A percentile compares a stretch with the other conserved stretches of the same genome.
Conservation (phyloP, 148 eudicot genomes). For the Nepenthes gracilis region DNA sequence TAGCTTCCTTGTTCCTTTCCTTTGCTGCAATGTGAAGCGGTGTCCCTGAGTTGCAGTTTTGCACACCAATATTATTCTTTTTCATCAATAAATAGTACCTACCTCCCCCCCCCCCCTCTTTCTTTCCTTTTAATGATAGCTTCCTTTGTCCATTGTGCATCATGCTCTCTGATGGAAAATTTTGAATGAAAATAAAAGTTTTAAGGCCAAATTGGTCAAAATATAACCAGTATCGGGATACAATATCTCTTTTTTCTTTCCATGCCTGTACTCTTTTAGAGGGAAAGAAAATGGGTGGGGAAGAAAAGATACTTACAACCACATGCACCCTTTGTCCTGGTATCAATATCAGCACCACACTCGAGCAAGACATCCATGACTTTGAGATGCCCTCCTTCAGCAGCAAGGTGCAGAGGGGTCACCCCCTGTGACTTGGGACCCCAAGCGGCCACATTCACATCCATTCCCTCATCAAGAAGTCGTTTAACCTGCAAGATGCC, state of each 20-base stretch:
- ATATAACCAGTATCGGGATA: too few species aligned
- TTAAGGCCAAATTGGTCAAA: too few species aligned
- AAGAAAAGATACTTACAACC: constrained; percentile 51
- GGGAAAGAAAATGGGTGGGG: neutral
- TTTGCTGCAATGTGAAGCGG: constrained; percentile 96
- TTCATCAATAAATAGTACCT: too few species aligned
- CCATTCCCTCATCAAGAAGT: constrained; percentile 77
- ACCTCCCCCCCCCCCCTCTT: too few species aligned
- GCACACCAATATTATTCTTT: neutral
- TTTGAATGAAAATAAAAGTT: too few species aligned
- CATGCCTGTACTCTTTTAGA: too few species aligned
- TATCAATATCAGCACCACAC: constrained; percentile 90
- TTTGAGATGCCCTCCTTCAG: constrained; percentile 80
- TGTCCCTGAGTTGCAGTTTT: constrained; percentile 48
- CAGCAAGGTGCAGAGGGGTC: constrained; percentile 99
- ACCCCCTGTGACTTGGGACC: constrained; percentile 83
- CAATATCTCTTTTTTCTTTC: too few species aligned
- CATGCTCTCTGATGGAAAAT: too few species aligned
- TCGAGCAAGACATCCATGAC: constrained; percentile 91
- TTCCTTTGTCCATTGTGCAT: too few species aligned
- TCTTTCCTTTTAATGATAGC: too few species aligned
- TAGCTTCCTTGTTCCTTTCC: constrained; percentile 71
- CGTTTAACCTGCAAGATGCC: constrained; percentile 50
- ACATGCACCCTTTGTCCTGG: constrained; percentile 93
- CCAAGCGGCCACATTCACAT: constrained; percentile 77